phyloP scores from a whole-genome alignment of 805 yeast genomes.

The Candida alai region DNA sequence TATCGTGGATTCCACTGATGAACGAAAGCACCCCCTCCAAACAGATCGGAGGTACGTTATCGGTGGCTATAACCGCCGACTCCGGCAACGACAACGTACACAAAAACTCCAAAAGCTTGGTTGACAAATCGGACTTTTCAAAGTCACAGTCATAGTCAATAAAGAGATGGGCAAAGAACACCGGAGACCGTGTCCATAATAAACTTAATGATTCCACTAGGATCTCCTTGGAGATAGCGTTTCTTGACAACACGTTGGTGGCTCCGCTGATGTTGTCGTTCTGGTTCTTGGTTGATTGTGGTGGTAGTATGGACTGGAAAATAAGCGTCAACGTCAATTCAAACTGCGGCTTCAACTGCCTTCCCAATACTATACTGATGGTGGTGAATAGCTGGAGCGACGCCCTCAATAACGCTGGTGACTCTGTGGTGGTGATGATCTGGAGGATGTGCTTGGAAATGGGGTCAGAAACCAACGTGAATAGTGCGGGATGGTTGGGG shows the following conservation, averaged over 20 bases:
- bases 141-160: constrained; percentile 88
- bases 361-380: constrained; percentile 62
- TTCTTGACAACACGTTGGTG: constrained; percentile 17
- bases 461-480: constrained; percentile 69
- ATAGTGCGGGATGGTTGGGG: constrained; percentile 56
- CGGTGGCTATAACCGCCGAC: constrained; percentile 73
- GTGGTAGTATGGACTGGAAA: constrained; percentile 52
- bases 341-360: constrained; percentile 69
- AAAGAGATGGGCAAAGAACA: constrained; percentile 71
- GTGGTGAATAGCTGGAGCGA: constrained; percentile 75
- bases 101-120: constrained; percentile 61
- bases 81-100: constrained; percentile 83
- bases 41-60: constrained; percentile 89
- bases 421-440: constrained; percentile 70
- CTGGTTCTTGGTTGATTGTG: constrained; percentile 13
- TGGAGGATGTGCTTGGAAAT: constrained; percentile 83
- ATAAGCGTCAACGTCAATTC: constrained; percentile 68
- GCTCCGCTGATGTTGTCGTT: constrained; percentile 21
- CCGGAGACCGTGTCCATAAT: constrained; percentile 76
- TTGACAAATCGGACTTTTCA: constrained; percentile 75
- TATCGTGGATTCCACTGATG: constrained; percentile 56
- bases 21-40: constrained; percentile 80
- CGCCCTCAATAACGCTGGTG: constrained; percentile 66
- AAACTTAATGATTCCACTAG: constrained; percentile 81
- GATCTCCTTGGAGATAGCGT: constrained; percentile 64